A percentile compares a stretch with the other conserved stretches of the same genome.
Conservation (phyloP, 169 alveolate genomes). For the Babesia ovata region DNA sequence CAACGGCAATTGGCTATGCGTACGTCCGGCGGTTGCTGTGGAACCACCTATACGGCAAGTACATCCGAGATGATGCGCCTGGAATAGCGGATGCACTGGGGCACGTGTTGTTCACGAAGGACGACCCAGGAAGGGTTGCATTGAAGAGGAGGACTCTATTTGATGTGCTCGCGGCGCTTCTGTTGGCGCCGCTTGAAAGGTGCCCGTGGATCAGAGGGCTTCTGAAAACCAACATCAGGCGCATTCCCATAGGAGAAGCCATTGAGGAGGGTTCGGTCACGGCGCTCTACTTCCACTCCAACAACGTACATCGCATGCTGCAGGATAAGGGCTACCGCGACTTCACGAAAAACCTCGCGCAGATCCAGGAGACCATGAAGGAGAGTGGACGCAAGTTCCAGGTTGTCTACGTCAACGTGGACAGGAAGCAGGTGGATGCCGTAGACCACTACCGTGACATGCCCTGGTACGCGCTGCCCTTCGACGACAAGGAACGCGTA, state of each 20-base stretch:
- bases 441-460: conserved; percentile 53
- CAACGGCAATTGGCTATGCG: conserved; percentile 42
- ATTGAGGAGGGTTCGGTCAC: conserved; percentile 62
- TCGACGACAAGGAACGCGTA: conserved; percentile 47
- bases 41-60: conserved; percentile 50
- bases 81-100: conserved; percentile 60
- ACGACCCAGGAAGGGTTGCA: conserved; percentile 6
- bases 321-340: conserved; percentile 37
- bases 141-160: background rate
- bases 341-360: conserved; percentile 30
- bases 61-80: conserved; percentile 40
- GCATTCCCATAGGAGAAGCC: conserved; percentile 60
- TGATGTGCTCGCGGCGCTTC: conserved; percentile 16
- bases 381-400: conserved; percentile 60
- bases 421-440: conserved; percentile 28
- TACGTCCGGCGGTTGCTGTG: conserved; percentile 32
- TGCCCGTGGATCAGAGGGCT: conserved; percentile 53
- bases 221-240: conserved; percentile 40
- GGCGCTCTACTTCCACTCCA: conserved; percentile 60
- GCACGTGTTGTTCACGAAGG: conserved; percentile 63
- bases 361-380: conserved; percentile 49
- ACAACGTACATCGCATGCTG: conserved; percentile 26
- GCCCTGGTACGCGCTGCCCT: conserved; percentile 70
- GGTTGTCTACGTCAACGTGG: conserved; percentile 54
- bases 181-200: conserved; percentile 29